Evolutionary conservation across 2,329 filamentous ascomycete species (phyloP).

Genomic region (Pezicula rhizophila): DNA sequence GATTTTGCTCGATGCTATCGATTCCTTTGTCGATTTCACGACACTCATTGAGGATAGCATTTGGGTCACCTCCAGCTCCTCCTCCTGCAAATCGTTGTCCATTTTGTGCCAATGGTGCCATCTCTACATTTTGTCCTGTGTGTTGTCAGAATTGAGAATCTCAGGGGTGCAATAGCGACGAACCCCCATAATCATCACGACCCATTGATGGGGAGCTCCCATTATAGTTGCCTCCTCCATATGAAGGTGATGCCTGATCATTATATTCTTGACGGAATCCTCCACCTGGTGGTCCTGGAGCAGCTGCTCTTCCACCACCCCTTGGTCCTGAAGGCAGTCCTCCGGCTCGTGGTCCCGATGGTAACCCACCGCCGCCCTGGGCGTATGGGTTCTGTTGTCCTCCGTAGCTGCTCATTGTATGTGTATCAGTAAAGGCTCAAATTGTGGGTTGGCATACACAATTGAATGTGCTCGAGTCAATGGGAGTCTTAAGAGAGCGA

Average conservation of each 20-base stretch:
- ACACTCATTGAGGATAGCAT: slow-evolving; percentile 79
- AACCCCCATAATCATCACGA: slow-evolving; percentile 33
- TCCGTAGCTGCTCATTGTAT: slow-evolving; percentile 42
- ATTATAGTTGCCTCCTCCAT: slow-evolving; percentile 29
- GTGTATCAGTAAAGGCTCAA: slow-evolving; percentile 8
- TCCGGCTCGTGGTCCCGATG: slow-evolving; percentile 16
- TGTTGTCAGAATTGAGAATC: background rate
- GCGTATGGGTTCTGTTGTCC: slow-evolving; percentile 53
- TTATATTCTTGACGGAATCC: slow-evolving; percentile 1
- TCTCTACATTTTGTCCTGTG: slow-evolving; percentile 50
- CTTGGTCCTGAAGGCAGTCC: slow-evolving; percentile 31
- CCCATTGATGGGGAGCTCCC: slow-evolving; percentile 33
- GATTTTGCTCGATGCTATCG: slow-evolving; percentile 64
- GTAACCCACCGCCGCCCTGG: slow-evolving; percentile 37
- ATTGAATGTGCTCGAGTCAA: background rate
- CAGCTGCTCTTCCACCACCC: slow-evolving; percentile 13
- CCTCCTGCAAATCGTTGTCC: slow-evolving; percentile 37
- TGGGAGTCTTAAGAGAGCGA: background rate
- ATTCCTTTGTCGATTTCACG: slow-evolving; percentile 73
- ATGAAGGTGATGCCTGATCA: slow-evolving; percentile 4
- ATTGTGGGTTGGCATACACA: background rate
- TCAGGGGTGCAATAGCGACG: slow-evolving; percentile 8
- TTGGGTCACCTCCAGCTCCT: slow-evolving; percentile 50
- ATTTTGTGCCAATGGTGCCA: slow-evolving; percentile 57
- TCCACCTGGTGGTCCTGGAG: slow-evolving; percentile 5